phyloP scores from a whole-genome alignment of 441 rosid species.

The Pelargonium citronellum region DNA sequence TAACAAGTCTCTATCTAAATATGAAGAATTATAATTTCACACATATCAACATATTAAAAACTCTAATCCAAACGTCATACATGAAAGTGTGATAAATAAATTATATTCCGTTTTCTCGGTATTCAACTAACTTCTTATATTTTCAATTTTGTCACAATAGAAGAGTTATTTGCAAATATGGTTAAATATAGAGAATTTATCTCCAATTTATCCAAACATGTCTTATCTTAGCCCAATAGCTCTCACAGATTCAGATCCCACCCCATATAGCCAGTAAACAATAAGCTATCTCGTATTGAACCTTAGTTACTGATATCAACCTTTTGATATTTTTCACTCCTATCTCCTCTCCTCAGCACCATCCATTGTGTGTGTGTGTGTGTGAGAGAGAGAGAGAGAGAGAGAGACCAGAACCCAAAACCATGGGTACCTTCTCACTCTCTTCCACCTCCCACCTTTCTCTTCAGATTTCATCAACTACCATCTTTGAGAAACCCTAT shows the following conservation, averaged over 20 bases:
- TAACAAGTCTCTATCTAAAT: too few relatives aligned
- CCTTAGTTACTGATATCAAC: background rate
- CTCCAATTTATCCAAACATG: too few relatives aligned
- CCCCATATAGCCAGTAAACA: background rate
- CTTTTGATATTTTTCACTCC: background rate
- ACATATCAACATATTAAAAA: too few relatives aligned
- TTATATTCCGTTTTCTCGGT: too few relatives aligned
- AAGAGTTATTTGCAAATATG: too few relatives aligned
- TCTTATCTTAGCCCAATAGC: too few relatives aligned
- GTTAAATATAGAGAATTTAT: too few relatives aligned
- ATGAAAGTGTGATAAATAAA: too few relatives aligned
- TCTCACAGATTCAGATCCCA: background rate
- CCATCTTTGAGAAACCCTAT: slow-evolving; percentile 25
- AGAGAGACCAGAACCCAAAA: slow-evolving; percentile 4
- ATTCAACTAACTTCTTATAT: too few relatives aligned
- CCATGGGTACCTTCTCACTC: slow-evolving; percentile 34
- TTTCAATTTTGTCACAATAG: too few relatives aligned
- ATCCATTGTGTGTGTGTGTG: background rate
- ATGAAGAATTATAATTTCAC: too few relatives aligned
- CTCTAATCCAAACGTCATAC: too few relatives aligned
- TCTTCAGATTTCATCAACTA: slow-evolving; percentile 17
- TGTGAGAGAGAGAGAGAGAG: slow-evolving; percentile 15
- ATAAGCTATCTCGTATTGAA: background rate
- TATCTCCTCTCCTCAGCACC: background rate
- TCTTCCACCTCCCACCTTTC: slow-evolving; percentile 20